Evolutionary conservation across 768 basidiomycete genomes (phyloP).

Genomic region (Arthromyces matolae): DNA sequence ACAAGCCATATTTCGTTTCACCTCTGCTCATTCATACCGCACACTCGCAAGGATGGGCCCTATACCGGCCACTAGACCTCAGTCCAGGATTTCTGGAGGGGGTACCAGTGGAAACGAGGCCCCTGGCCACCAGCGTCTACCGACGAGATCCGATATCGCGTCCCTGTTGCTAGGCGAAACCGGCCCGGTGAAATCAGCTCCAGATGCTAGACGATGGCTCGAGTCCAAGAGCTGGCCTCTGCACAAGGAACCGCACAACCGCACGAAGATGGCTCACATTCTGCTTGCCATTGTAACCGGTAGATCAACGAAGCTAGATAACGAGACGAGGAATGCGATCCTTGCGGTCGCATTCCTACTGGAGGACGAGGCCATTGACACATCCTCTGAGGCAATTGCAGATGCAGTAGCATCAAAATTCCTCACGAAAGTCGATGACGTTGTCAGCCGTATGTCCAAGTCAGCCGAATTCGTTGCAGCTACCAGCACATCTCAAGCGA

Average conservation of each 20-base stretch:
- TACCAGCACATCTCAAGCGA: neutral
- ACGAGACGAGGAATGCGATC: neutral
- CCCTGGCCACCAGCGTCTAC: neutral
- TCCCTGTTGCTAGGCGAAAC: neutral
- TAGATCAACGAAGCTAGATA: neutral
- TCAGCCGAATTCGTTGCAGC: neutral
- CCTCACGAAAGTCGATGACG: neutral
- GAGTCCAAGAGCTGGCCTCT: slow-evolving; percentile 4
- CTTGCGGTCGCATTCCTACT: slow-evolving; percentile 2
- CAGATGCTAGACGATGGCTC: neutral
- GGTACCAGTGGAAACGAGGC: slow-evolving; percentile 31
- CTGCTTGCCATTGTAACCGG: neutral
- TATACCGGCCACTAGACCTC: neutral
- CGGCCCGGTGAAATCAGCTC: neutral
- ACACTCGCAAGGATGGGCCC: neutral
- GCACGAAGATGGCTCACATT: slow-evolving; percentile 1
- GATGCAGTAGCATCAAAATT: slow-evolving; percentile 1
- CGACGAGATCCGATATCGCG: neutral
- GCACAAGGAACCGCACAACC: slow-evolving; percentile 1
- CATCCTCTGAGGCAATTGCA: neutral
- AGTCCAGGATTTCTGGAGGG: neutral
- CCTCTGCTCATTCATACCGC: neutral
- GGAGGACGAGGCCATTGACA: slow-evolving; percentile 4
- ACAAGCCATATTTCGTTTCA: neutral
- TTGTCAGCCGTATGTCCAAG: neutral